phyloP scores from a whole-genome alignment of 2,329 filamentous ascomycete species.

The Colletotrichum musae region DNA sequence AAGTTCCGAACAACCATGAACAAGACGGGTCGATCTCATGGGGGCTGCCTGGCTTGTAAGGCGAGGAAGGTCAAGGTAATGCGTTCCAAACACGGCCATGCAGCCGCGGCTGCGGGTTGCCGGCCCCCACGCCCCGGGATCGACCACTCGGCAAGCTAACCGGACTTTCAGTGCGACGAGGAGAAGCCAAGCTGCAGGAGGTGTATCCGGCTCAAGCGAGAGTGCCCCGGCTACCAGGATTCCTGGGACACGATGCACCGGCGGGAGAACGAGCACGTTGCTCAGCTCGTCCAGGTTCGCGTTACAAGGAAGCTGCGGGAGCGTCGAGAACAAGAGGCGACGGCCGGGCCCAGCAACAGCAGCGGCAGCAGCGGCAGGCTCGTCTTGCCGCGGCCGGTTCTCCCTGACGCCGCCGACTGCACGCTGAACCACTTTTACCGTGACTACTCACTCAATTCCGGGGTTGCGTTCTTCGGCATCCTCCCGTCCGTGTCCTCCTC shows the following conservation, averaged over 20 bases:
- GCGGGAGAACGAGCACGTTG: slow-evolving; percentile 2
- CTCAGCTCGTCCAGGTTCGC: not conserved
- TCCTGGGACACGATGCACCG: not conserved
- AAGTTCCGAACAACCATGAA: not conserved
- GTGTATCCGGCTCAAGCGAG: not conserved
- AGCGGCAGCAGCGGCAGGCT: not conserved
- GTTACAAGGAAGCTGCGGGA: not conserved
- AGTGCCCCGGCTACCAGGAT: slow-evolving; percentile 9
- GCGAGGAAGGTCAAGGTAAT: slow-evolving; percentile 9
- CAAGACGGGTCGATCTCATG: not conserved
- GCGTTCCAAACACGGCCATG: not conserved
- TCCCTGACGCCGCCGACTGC: not conserved
- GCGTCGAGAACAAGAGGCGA: not conserved
- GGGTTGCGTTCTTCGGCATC: not conserved
- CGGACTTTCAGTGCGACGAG: slow-evolving; percentile 11
- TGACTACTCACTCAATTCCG: not conserved
- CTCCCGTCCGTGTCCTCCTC: not conserved
- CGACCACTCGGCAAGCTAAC: not conserved
- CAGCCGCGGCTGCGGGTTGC: no score
- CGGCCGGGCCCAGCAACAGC: no score
- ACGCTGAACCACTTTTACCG: not conserved
- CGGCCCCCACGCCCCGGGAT: not conserved
- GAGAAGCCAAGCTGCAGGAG: slow-evolving; percentile 4
- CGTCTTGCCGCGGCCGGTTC: not conserved
- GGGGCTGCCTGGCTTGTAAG: slow-evolving; percentile 9